phyloP scores from a whole-genome alignment of 441 rosid genomes.

The Gossypium davidsonii region DNA sequence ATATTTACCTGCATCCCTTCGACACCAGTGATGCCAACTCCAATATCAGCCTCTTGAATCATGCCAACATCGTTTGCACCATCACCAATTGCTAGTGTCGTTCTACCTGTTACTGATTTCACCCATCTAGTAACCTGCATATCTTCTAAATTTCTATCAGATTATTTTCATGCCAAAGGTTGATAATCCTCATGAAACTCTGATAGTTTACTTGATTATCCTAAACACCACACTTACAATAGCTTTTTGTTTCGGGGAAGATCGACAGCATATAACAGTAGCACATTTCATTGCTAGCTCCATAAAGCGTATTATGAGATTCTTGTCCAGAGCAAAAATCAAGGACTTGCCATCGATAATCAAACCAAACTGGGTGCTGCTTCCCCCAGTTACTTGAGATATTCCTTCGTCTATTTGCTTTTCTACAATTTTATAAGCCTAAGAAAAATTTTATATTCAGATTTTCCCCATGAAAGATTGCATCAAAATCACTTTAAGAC shows the following conservation, averaged over 20 bases:
- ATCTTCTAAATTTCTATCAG: slow-evolving; percentile 37
- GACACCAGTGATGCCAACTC: slow-evolving; percentile 88
- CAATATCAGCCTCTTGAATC: slow-evolving; percentile 99
- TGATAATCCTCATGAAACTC: neutral
- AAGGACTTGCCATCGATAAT: slow-evolving; percentile 85
- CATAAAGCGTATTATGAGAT: slow-evolving; percentile 44
- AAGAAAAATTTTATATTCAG: slow-evolving; percentile 17
- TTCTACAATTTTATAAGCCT: slow-evolving; percentile 54
- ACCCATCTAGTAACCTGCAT: slow-evolving; percentile 89
- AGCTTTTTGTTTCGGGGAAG: slow-evolving; percentile 95
- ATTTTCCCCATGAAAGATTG: slow-evolving; percentile 1
- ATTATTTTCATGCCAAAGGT: slow-evolving; percentile 21
- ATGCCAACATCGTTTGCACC: slow-evolving; percentile 96
- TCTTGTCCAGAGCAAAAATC: slow-evolving; percentile 53
- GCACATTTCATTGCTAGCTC: slow-evolving; percentile 63
- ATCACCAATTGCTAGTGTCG: slow-evolving; percentile 89
- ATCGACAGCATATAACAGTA: slow-evolving; percentile 92
- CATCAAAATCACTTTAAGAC: neutral
- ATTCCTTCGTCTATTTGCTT: slow-evolving; percentile 42
- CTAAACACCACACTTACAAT: slow-evolving; percentile 42
- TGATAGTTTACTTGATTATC: neutral
- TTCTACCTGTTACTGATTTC: slow-evolving; percentile 55
- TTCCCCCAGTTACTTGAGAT: slow-evolving; percentile 28
- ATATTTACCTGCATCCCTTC: slow-evolving; percentile 89
- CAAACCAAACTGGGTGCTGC: slow-evolving; percentile 42